phyloP scores from a whole-genome alignment of 2,329 filamentous ascomycete species.

The Davidsoniella eucalypti region DNA sequence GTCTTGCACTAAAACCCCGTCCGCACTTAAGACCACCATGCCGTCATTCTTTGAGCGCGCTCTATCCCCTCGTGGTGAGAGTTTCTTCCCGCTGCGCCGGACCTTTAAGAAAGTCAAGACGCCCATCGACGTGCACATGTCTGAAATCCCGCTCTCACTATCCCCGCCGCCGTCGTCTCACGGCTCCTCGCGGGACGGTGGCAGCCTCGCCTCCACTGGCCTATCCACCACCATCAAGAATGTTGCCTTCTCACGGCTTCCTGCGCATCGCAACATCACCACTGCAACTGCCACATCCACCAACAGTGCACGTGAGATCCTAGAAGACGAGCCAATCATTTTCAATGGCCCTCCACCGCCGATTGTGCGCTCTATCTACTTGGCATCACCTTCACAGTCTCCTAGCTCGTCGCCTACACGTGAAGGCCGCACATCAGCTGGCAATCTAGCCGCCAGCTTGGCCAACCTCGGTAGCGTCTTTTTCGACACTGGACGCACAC shows the following conservation, averaged over 20 bases:
- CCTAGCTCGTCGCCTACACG: slow-evolving; percentile 11
- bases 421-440: slow-evolving; percentile 2
- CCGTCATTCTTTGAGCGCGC: slow-evolving; percentile 4
- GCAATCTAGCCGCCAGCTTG: slow-evolving; percentile 12
- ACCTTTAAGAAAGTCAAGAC: slow-evolving; percentile 10
- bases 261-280: neutral
- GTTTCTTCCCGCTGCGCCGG: slow-evolving; percentile 9
- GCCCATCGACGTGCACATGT: slow-evolving; percentile 5
- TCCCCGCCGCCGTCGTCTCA: neutral
- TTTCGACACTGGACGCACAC: slow-evolving; percentile 20
- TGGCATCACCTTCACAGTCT: slow-evolving; percentile 15
- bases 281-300: neutral
- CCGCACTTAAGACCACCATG: neutral
- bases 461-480: slow-evolving; percentile 21
- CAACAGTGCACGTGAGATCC: slow-evolving; percentile 4
- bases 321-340: slow-evolving; percentile 20
- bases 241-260: slow-evolving; percentile 6
- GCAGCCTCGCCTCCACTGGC: neutral
- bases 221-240: neutral
- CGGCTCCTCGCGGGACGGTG: neutral
- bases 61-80: slow-evolving; percentile 7
- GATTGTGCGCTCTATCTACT: slow-evolving; percentile 27
- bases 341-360: slow-evolving; percentile 35
- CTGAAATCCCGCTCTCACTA: slow-evolving; percentile 8
- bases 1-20: too few relatives aligned